phyloP scores from a whole-genome alignment of 2,329 filamentous ascomycete genomes.

The Ophiostoma triangulosporum region DNA sequence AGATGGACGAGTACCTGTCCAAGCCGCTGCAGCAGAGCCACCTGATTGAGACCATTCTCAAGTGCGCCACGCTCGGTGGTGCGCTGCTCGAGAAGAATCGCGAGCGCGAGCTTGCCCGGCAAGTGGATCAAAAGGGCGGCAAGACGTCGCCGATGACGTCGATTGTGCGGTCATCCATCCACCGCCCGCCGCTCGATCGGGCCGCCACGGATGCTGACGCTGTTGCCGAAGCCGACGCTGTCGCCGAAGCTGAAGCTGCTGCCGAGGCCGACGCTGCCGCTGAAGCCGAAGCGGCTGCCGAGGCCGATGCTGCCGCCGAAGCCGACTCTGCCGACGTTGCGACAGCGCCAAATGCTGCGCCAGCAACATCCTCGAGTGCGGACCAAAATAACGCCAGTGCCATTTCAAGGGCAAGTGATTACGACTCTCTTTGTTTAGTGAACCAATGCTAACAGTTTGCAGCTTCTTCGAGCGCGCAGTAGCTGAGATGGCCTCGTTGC shows the following conservation, averaged over 20 bases:
- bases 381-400: constrained; percentile 43
- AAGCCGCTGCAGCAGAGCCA: constrained; percentile 36
- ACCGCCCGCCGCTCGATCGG: constrained; percentile 7
- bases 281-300: too few species aligned
- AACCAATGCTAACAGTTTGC: neutral
- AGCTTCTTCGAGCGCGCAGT: constrained; percentile 13
- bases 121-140: constrained; percentile 21
- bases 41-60: constrained; percentile 49
- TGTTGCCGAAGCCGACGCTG: constrained; percentile 1
- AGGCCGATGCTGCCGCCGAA: constrained; percentile 1
- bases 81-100: constrained; percentile 66
- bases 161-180: constrained; percentile 26
- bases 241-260: neutral
- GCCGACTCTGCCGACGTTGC: neutral
- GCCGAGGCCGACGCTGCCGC: neutral
- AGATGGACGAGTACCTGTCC: constrained; percentile 98
- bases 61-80: constrained; percentile 84
- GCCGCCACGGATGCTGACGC: constrained; percentile 8
- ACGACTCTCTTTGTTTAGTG: neutral
- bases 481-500: neutral
- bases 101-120: constrained; percentile 38
- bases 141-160: constrained; percentile 18
- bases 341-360: too few species aligned
- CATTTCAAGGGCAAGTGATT: constrained; percentile 29
- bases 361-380: constrained; percentile 30